These are phyloP conservation scores for Didymella lethalis DNA, from an alignment of 2,329 filamentous ascomycete genomes.

Conservation along the genomic window DNA sequence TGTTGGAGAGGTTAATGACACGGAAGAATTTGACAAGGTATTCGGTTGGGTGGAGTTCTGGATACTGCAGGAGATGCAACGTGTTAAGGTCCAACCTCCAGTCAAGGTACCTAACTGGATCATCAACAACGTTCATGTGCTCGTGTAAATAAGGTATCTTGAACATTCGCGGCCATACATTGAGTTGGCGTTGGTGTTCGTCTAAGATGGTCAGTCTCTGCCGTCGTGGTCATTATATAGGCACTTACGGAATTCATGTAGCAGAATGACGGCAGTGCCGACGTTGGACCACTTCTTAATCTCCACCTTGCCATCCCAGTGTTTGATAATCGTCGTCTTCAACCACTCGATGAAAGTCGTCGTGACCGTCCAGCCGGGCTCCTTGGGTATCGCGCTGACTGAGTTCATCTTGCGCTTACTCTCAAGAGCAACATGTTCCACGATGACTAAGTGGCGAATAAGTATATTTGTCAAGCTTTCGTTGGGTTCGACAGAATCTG, in stretches of 20 bases:
- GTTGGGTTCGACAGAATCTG: background rate
- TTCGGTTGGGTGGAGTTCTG: constrained; percentile 78
- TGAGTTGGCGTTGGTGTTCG: constrained; percentile 38
- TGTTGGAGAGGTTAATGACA: constrained; percentile 83
- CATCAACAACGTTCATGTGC: constrained; percentile 75
- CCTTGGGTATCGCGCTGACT: constrained; percentile 24
- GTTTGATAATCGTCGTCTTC: constrained; percentile 74
- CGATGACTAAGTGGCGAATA: constrained; percentile 36
- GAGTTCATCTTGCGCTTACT: constrained; percentile 33
- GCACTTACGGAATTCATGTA: constrained; percentile 70
- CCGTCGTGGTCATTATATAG: too few species aligned
- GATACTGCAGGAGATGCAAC: constrained; percentile 79
- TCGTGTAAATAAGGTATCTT: constrained; percentile 78
- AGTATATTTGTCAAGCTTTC: constrained; percentile 30
- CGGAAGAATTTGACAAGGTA: constrained; percentile 84
- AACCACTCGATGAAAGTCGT: constrained; percentile 70
- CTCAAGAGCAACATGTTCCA: constrained; percentile 33
- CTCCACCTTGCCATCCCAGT: constrained; percentile 80
- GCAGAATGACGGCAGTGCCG: constrained; percentile 77
- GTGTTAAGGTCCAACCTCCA: constrained; percentile 67
- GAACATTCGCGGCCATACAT: constrained; percentile 71
- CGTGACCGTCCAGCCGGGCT: constrained; percentile 49
- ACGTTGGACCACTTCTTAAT: constrained; percentile 75
- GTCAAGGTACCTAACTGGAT: constrained; percentile 74
- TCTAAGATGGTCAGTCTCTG: constrained; percentile 35